Conservation (phyloP, 2,329 filamentous ascomycete genomes). For the Metarhizium sp. region DNA sequence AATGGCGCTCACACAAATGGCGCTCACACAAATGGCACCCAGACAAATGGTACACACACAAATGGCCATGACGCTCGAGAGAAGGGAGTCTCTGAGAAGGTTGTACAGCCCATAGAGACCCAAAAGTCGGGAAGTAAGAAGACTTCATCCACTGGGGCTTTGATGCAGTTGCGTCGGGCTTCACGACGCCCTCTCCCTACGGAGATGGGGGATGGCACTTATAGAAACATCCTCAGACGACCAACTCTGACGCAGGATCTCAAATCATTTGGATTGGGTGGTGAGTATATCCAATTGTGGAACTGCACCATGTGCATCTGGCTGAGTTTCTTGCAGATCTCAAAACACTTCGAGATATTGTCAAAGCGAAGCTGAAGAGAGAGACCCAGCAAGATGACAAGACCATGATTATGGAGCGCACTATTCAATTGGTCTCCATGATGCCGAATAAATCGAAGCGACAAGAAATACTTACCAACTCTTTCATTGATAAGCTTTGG, state of each 20-base stretch:
- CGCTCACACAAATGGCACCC: slow-evolving; percentile 9
- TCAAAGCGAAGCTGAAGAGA: slow-evolving; percentile 54
- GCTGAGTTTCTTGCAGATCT: slow-evolving; percentile 37
- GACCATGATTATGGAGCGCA: slow-evolving; percentile 66
- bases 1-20: slow-evolving; percentile 12
- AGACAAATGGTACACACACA: slow-evolving; percentile 5
- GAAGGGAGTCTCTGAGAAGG: slow-evolving; percentile 1
- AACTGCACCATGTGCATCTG: neutral
- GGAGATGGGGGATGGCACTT: slow-evolving; percentile 54
- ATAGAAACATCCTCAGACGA: slow-evolving; percentile 36
- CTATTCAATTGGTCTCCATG: slow-evolving; percentile 60
- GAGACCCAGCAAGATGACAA: slow-evolving; percentile 60
- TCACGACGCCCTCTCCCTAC: slow-evolving; percentile 54
- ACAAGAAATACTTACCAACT: slow-evolving; percentile 53
- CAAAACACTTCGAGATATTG: slow-evolving; percentile 50
- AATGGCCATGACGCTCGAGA: slow-evolving; percentile 9
- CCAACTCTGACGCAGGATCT: slow-evolving; percentile 48
- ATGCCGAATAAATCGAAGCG: slow-evolving; percentile 54
- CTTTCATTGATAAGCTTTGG: slow-evolving; percentile 63
- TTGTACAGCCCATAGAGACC: neutral
- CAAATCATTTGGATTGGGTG: slow-evolving; percentile 39
- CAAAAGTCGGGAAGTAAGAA: slow-evolving; percentile 4
- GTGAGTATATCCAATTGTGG: slow-evolving; percentile 17
- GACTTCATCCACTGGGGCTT: slow-evolving; percentile 9
- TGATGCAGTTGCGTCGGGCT: slow-evolving; percentile 30